Percentiles rank a stretch among this genome's conserved stretches.
Evolutionary conservation across 805 yeast species (phyloP).

Genomic region (Blastobotrys muscicola): DNA sequence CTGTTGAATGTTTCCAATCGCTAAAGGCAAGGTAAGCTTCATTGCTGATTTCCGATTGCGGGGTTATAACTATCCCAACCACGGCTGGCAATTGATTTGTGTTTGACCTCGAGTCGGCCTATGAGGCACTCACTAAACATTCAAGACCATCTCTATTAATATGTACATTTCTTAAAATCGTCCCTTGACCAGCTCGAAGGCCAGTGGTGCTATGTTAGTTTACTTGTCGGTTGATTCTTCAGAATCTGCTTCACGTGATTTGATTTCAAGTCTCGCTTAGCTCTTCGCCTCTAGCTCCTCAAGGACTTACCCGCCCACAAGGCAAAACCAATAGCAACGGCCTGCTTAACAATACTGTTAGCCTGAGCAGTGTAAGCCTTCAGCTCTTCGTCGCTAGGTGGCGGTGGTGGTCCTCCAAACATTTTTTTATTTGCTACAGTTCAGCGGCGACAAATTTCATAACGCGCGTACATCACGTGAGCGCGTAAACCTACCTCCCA

Average conservation of each 20-base stretch:
- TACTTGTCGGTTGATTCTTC: too few species aligned
- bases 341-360: conserved; percentile 21
- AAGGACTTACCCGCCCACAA: conserved; percentile 29
- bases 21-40: too few species aligned
- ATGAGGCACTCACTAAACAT: too few species aligned
- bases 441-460: background rate
- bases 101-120: too few species aligned
- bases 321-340: conserved; percentile 28
- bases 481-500: background rate
- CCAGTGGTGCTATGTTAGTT: conserved; percentile 26
- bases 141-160: background rate
- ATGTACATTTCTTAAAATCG: conserved; percentile 21
- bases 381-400: conserved; percentile 31
- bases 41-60: too few species aligned
- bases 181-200: conserved; percentile 30
- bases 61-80: too few species aligned
- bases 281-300: background rate
- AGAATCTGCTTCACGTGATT: too few species aligned
- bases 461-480: background rate
- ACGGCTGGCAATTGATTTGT: too few species aligned
- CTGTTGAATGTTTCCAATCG: too few species aligned
- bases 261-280: background rate
- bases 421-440: conserved; percentile 13
- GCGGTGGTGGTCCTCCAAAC: conserved; percentile 32
- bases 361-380: conserved; percentile 24